Evolutionary conservation across 2,329 filamentous ascomycete genomes (phyloP), one percentile per base, ranked within the genome.

Genomic region (Curvularia spicifera): DNA sequence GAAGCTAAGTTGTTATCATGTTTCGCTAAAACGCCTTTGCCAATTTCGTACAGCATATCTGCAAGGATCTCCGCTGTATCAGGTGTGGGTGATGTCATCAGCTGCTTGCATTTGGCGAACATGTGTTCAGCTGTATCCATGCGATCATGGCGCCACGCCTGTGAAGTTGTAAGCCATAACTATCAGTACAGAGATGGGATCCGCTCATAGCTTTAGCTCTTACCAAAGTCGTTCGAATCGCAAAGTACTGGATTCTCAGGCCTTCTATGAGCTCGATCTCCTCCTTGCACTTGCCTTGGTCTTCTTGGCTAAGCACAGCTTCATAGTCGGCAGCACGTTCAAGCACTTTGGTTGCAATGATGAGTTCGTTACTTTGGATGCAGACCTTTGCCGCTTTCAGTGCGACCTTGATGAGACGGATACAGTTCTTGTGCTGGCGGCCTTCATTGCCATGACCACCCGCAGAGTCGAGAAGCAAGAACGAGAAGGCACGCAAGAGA

Each of bases 41-140:
- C 92, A 40, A 96, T 90, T 58, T 89, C 87, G 62, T 88, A 91
- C 7, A 93, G 80, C 2, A 89, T 78, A 65, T 92, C 88, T 4
- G 87, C 84, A 43, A 93, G 76, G 37, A 79, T 81, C 71, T 93
- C 89, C 1, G 83, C 80, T 1, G 82, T 82, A 2, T 75, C 61
- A 0, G 82, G 74, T 43, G 87, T 82, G 2, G 85, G 71, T 0
- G 71, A 53, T 37, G 66, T 74, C 9, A 77, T 73, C 10, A 71
- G 42, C 13, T 71, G n/a, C 60, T 78, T 66, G 46, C 86, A 76
- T 66, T 90, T 90, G 35, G 76, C 76, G 74, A 89, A 93, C 81
- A 95, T 87, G 73, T 91, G 87, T 53, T 96, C 91, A 28, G 91
- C 91, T 47, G 93, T 84, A 56, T 94, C 90, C 13, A 90, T 80